phyloP scores from a whole-genome alignment of 2,329 filamentous ascomycete species.

The Diplodia mutila region DNA sequence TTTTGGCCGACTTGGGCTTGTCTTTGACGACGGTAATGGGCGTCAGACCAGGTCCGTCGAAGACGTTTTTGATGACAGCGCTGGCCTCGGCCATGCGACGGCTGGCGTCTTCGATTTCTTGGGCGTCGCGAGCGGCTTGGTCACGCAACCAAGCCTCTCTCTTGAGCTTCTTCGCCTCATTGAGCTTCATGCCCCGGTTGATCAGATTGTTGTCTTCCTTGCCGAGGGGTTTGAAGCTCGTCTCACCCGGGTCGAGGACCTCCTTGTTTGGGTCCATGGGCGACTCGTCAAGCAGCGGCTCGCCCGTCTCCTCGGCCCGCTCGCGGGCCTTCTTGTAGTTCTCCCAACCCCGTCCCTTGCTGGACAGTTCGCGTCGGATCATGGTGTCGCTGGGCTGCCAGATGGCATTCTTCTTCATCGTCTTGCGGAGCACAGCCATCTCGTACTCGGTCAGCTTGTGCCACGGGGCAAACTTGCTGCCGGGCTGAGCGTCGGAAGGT shows the following conservation, averaged over 20 bases:
- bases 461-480: conserved; percentile 66
- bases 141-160: conserved; percentile 60
- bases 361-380: conserved; percentile 77
- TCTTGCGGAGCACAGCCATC: conserved; percentile 73
- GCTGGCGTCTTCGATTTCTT: conserved; percentile 42
- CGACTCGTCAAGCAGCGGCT: conserved; percentile 63
- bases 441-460: conserved; percentile 68
- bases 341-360: conserved; percentile 61
- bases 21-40: conserved; percentile 19
- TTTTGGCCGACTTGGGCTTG: conserved; percentile 42
- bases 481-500: conserved; percentile 61
- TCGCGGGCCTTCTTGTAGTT: conserved; percentile 61
- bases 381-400: conserved; percentile 86
- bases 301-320: conserved; percentile 66
- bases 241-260: conserved; percentile 63
- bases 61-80: conserved; percentile 25
- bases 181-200: conserved; percentile 76
- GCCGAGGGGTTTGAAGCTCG: conserved; percentile 60
- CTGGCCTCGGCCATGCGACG: conserved; percentile 37
- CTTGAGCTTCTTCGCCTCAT: conserved; percentile 76
- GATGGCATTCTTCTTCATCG: conserved; percentile 90
- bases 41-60: conserved; percentile 17
- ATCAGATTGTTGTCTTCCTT: conserved; percentile 66
- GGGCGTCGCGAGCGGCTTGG: conserved; percentile 51
- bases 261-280: conserved; percentile 31